Evolutionary conservation across 352 stramenopile species (phyloP), one percentile per base, ranked within the genome.

Genomic region (Phytophthora ramorum): DNA sequence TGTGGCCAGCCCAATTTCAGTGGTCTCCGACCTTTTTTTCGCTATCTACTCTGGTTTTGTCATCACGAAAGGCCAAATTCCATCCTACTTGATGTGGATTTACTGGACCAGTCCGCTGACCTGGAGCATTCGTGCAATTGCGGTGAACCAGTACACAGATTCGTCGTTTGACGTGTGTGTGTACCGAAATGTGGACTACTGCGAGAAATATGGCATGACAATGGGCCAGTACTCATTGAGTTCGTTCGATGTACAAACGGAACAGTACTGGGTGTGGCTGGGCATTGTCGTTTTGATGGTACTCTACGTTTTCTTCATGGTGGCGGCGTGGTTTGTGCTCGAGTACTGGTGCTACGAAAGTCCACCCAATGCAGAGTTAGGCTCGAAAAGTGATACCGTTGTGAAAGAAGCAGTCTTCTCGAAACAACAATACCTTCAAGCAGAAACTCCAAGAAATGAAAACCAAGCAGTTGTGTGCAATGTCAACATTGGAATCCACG

Each of bases 21-120:
- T 83, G 59, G 75, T 87, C 32, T 56, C 92, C 20, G 69, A 69
- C 37, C 79, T 92, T 51, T 49, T 89, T 12, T 66, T 92, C 48
- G 87, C 83, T 45, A 71, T 86, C 55, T 73, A 92, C 30, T 92
- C 88, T 14, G 70, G 70, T 17, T 92, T 92, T 67, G 58, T 88
- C 48, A 70, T 91, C 10, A 72, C 79, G 0, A 82, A 84, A 45
- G 65, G 70, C 38, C 62, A 80, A 44, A 90, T 93, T 43, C 84
- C 82, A 1, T 49, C 55, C 20, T 84, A 81, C 46, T 84, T 87
- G 35, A 69, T 74, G 7, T 94, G 83, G 87, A 41, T 94, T 16
- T 93, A 92, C 67, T 93, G 79, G 76, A 78, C 93, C 54, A 87
- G 91, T 30, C 85, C 87, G 13, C 66, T 93, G 22, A 62, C 75